Conservation (phyloP, 148 eudicot species). For the Rhododendron griersonianum region DNA sequence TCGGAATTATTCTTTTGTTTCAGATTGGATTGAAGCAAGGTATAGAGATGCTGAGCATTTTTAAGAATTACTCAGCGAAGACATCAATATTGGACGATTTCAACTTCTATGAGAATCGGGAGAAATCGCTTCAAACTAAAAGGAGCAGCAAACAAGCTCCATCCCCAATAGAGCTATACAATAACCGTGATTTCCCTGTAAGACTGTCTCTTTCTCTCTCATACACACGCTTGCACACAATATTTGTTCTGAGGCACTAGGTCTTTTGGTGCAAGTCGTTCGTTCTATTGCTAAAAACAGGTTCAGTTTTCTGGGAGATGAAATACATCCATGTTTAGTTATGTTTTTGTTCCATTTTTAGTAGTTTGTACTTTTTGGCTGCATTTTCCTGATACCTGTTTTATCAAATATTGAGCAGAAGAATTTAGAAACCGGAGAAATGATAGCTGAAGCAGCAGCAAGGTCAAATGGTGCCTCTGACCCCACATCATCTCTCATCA, state of each 20-base stretch:
- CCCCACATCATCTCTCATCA: slow-evolving; percentile 35
- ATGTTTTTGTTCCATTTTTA: neutral
- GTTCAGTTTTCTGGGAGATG: neutral
- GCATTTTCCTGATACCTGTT: neutral
- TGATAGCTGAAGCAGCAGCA: slow-evolving; percentile 20
- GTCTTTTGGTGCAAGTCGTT: neutral
- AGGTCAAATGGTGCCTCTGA: slow-evolving; percentile 21
- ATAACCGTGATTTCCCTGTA: slow-evolving; percentile 23
- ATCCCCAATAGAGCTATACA: slow-evolving; percentile 24
- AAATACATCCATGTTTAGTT: neutral
- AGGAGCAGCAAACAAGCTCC: slow-evolving; percentile 40
- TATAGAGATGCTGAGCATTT: slow-evolving; percentile 74
- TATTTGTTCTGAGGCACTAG: neutral
- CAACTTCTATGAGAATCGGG: slow-evolving; percentile 68
- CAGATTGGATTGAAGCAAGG: slow-evolving; percentile 85
- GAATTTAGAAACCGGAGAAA: slow-evolving; percentile 22
- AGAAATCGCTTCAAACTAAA: slow-evolving; percentile 46
- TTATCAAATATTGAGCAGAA: slow-evolving; percentile 23
- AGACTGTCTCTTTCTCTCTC: slow-evolving; percentile 7
- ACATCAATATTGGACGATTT: slow-evolving; percentile 71
- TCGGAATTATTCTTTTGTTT: neutral
- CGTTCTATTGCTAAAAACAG: neutral
- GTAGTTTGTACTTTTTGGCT: neutral
- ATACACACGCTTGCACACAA: neutral
- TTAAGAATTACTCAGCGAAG: slow-evolving; percentile 52